phyloP scores from a whole-genome alignment of 305 asterid genomes.

The Fraxinus xanthoxyloides region DNA sequence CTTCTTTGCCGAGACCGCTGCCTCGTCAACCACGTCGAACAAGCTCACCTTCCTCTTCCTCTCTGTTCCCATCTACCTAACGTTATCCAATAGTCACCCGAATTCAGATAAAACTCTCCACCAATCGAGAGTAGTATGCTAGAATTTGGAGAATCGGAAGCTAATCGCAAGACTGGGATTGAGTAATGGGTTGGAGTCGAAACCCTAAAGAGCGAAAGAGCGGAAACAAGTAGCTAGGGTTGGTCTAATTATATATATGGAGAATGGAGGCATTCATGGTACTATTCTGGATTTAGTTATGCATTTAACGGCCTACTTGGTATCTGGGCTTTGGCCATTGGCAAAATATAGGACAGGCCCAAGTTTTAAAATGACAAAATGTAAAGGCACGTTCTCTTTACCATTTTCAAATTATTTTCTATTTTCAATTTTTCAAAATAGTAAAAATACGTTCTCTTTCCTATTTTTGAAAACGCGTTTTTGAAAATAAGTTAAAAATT shows the following conservation, averaged over 20 bases:
- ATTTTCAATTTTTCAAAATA: too few species aligned
- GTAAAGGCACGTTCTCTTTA: too few species aligned
- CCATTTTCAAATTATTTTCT: too few species aligned
- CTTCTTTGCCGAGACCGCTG: conserved; percentile 48
- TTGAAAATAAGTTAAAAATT: too few species aligned
- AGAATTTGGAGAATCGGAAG: not conserved
- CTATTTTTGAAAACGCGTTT: too few species aligned
- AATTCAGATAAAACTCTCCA: not conserved
- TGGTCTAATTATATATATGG: not conserved
- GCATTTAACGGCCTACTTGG: not conserved
- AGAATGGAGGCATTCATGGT: not conserved
- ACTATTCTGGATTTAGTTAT: not conserved
- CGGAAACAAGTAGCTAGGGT: not conserved
- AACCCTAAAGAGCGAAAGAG: conserved; percentile 2
- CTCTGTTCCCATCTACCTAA: conserved; percentile 78
- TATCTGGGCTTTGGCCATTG: not conserved
- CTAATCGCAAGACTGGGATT: not conserved
- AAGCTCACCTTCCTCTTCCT: conserved; percentile 93
- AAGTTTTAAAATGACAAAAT: not conserved
- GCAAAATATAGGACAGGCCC: not conserved
- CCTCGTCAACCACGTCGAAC: conserved; percentile 91
- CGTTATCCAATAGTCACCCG: not conserved
- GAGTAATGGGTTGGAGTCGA: not conserved
- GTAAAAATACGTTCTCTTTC: too few species aligned
- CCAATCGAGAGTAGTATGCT: not conserved